Percentiles rank a stretch among this genome's conserved stretches.
Conservation (phyloP, 1,139 yeast genomes). For the Magnusiomyces paraingens region DNA sequence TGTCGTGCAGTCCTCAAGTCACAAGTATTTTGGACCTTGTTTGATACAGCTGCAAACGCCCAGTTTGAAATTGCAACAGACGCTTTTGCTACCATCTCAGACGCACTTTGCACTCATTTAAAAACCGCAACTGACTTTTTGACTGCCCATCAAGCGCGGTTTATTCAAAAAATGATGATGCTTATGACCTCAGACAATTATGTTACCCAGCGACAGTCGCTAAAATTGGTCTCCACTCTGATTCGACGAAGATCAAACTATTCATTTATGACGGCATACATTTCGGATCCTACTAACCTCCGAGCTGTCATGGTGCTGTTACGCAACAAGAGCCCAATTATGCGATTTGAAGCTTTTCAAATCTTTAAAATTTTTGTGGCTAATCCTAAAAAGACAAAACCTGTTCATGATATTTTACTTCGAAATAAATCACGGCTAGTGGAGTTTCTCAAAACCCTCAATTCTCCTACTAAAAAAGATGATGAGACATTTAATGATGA, state of each 20-base stretch:
- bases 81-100: constrained; percentile 60
- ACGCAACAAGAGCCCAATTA: constrained; percentile 82
- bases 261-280: constrained; percentile 65
- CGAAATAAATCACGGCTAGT: constrained; percentile 77
- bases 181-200: constrained; percentile 73
- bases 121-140: constrained; percentile 61
- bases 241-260: constrained; percentile 72
- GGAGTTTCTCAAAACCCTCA: constrained; percentile 58
- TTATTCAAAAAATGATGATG: constrained; percentile 57
- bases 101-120: constrained; percentile 58
- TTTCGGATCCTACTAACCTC: constrained; percentile 72
- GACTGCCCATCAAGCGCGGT: constrained; percentile 37
- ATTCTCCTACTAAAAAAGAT: constrained; percentile 48
- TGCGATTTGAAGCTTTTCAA: constrained; percentile 87
- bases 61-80: constrained; percentile 18
- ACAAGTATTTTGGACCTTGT: constrained; percentile 71
- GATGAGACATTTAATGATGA: constrained; percentile 73
- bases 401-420: constrained; percentile 69
- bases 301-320: constrained; percentile 80
- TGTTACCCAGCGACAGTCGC: constrained; percentile 87
- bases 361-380: constrained; percentile 90
- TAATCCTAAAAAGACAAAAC: constrained; percentile 81
- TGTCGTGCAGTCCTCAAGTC: constrained; percentile 51
- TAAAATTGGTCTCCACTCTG: constrained; percentile 67
- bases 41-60: constrained; percentile 49